Evolutionary conservation across 352 stramenopile genomes (phyloP), one percentile per base, ranked within the genome.

Genomic region (Pelagophyceae sp.): DNA sequence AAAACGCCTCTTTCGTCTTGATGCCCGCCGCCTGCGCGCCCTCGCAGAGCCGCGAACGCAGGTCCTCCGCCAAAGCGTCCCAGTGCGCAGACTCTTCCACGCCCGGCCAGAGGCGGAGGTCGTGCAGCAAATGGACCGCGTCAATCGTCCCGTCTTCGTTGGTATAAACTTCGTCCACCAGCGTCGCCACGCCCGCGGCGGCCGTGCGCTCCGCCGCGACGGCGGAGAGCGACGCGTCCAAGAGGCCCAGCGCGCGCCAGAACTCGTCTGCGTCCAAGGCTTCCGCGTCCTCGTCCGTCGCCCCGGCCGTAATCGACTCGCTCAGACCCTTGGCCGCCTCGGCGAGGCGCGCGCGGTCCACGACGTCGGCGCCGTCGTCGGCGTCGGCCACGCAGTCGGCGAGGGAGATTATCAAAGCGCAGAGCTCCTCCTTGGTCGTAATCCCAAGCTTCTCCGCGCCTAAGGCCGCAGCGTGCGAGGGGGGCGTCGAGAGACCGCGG

Each of bases 1-100:
- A 74, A 2, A 74, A n/a, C 15, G 35, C 67, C 67, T 74, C 67
- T n/a, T 74, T 74, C 2, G 67, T 74, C 27, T 27, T 74, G 67
- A 74, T 74, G 38, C 67, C 67, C 6, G 15, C 38, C 6, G 1
- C n/a, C n/a, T 31, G 17, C 38, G 67, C 67, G 23, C 67, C 37
- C 2, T 50, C 33, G 38, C 67, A 74, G 17, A 74, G 33, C 20
- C 23, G 17, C 27, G 33, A 2, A 23, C 67, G 33, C 0, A 74
- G 67, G 1, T 50, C 29, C 35, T 74, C 67, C 15, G 67, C 67
- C 15, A 74, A 23, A 11, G 11, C 67, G 67, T 74, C 17, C 35
- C 37, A 74, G 67, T 58, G 67, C 67, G 51, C 67, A 0, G 2
- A 17, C 38, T 74, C 67, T 23, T 58, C 67, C 15, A 74, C 67